Conservation (phyloP, 257 asterid species). For the Solanum chiquidenum region DNA sequence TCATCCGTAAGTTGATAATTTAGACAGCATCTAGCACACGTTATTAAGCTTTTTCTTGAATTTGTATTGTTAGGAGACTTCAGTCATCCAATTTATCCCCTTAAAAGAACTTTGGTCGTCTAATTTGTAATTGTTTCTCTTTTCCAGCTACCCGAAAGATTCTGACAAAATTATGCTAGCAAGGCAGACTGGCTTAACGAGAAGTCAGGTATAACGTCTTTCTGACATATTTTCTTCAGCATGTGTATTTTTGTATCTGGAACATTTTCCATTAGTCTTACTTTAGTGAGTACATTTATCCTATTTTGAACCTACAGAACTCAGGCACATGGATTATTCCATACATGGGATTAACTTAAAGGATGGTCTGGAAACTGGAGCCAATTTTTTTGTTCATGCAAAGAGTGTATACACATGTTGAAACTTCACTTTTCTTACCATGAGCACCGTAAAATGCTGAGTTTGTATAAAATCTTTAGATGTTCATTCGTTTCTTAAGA, state of each 20-base stretch:
- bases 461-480: not conserved
- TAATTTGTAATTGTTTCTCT: constrained; percentile 1
- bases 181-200: constrained; percentile 82
- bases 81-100: not conserved
- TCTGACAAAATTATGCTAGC: constrained; percentile 86
- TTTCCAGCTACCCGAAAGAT: constrained; percentile 73
- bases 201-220: constrained; percentile 61
- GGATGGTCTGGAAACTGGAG: not conserved
- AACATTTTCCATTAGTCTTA: not conserved
- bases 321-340: not conserved
- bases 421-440: not conserved
- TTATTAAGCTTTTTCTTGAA: not conserved
- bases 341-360: not conserved
- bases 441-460: not conserved
- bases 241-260: not conserved
- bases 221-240: not conserved
- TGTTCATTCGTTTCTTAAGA: not conserved
- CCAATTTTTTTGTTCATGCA: not conserved
- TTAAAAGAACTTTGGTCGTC: not conserved
- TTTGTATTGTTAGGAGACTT: not conserved
- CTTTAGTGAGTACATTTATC: not conserved
- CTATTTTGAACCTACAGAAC: not conserved
- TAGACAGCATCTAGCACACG: not conserved
- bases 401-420: not conserved
- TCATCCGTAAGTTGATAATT: constrained; percentile 51